A percentile compares a stretch with the other conserved stretches of the same genome.
These are phyloP conservation scores for Cairneyella variabilis DNA, from an alignment of 495 filamentous ascomycete genomes.

Conservation along the genomic window DNA sequence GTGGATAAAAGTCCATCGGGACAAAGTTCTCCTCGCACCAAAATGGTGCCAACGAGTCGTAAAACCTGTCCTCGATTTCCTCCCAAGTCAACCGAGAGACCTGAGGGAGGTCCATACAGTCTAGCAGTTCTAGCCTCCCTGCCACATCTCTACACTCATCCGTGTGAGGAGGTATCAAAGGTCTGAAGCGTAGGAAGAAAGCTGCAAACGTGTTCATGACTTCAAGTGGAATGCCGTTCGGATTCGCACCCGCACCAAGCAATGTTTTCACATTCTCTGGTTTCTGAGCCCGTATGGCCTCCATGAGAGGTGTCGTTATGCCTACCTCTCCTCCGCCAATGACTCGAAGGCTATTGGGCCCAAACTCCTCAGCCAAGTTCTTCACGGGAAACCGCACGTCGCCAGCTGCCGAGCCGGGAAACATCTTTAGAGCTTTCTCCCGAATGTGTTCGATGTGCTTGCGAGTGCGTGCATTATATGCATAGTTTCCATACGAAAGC, in stretches of 20 bases:
- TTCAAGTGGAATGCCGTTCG: conserved; percentile 12
- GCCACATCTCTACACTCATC: conserved; percentile 4
- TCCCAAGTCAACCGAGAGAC: conserved; percentile 10
- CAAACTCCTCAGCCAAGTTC: conserved; percentile 5
- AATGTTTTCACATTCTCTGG: conserved; percentile 7
- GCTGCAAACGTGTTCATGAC: conserved; percentile 13
- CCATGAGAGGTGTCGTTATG: conserved; percentile 18
- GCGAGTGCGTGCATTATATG: neutral
- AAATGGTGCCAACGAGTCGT: conserved; percentile 11
- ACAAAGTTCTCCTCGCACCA: conserved; percentile 17
- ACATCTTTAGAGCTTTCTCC: too few relatives aligned
- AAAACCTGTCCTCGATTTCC: conserved; percentile 15
- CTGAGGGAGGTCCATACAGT: conserved; percentile 11
- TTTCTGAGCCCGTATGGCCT: conserved; percentile 4
- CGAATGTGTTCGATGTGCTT: neutral
- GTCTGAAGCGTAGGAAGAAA: conserved; percentile 16
- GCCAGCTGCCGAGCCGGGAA: neutral
- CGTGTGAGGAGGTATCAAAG: neutral
- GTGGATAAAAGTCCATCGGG: neutral
- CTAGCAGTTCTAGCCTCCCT: neutral
- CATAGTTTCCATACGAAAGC: neutral
- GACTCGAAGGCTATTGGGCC: neutral
- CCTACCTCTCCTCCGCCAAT: neutral
- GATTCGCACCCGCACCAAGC: conserved; percentile 8
- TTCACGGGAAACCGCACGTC: neutral